phyloP scores from a whole-genome alignment of 140 eudicot genomes.

The Cichorium intybus region DNA sequence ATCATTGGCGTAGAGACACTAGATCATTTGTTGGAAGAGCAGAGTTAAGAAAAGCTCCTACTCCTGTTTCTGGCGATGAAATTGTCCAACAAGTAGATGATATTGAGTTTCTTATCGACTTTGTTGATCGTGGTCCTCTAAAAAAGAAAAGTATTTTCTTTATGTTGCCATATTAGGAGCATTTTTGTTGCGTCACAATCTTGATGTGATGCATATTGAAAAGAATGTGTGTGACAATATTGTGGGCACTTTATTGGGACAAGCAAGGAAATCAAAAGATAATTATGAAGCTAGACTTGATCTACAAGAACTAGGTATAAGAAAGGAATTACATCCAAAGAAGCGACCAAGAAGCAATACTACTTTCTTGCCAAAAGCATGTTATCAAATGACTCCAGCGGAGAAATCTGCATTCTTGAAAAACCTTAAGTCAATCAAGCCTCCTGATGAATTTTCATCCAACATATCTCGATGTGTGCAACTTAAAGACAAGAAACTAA shows the following conservation, averaged over 20 bases:
- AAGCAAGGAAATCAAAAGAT: conserved; percentile 9
- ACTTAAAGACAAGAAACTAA: too few relatives aligned
- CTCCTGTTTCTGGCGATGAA: neutral
- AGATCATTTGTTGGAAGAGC: neutral
- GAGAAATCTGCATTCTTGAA: neutral
- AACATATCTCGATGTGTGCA: too few relatives aligned
- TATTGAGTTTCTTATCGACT: neutral
- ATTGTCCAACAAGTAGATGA: neutral
- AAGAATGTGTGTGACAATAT: too few relatives aligned
- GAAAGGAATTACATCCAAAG: conserved; percentile 3
- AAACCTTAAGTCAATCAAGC: neutral
- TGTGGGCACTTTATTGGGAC: too few relatives aligned
- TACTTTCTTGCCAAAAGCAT: neutral
- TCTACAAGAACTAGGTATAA: neutral
- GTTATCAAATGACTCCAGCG: neutral
- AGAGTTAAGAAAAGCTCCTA: neutral
- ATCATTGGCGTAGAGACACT: too few relatives aligned
- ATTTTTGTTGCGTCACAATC: too few relatives aligned
- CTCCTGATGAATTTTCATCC: too few relatives aligned
- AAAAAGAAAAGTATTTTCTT: conserved; percentile 9
- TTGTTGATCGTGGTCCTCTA: neutral
- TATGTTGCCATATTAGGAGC: too few relatives aligned
- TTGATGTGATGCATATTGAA: too few relatives aligned
- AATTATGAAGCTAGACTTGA: conserved; percentile 3
- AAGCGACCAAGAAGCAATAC: neutral